phyloP scores from a whole-genome alignment of 2,329 filamentous ascomycete genomes.

The Aspergillus pseudoglaucus region DNA sequence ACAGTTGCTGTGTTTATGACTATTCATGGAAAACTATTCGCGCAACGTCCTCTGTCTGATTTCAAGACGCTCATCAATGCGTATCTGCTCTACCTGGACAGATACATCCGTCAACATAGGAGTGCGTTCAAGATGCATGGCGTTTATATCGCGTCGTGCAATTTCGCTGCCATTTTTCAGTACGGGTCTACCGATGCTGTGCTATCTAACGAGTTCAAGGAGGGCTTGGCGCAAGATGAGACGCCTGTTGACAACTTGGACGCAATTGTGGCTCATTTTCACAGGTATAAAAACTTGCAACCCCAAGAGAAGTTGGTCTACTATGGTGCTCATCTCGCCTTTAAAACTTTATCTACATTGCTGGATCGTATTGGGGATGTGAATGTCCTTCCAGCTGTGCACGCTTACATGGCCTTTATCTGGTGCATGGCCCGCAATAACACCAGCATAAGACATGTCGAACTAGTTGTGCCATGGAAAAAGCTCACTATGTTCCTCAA shows the following conservation, averaged over 20 bases:
- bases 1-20: constrained; percentile 46
- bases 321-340: constrained; percentile 37
- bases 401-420: constrained; percentile 50
- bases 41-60: constrained; percentile 23
- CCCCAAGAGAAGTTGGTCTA: constrained; percentile 22
- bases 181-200: constrained; percentile 42
- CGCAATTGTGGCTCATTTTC: constrained; percentile 8
- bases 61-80: constrained; percentile 34
- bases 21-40: constrained; percentile 47
- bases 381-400: constrained; percentile 49
- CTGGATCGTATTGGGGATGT: constrained; percentile 45
- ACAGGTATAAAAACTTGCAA: constrained; percentile 8
- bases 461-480: constrained; percentile 45
- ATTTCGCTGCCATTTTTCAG: constrained; percentile 51
- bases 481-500: constrained; percentile 49
- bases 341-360: constrained; percentile 37
- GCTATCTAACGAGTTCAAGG: constrained; percentile 21
- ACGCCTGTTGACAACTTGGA: constrained; percentile 6
- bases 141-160: constrained; percentile 48
- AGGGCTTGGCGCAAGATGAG: constrained; percentile 6
- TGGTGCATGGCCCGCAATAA: constrained; percentile 35
- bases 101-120: constrained; percentile 42
- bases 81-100: constrained; percentile 42
- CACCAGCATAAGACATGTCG: constrained; percentile 33
- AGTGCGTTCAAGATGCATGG: constrained; percentile 49